Base-by-base conservation (phyloP, 2,329 filamentous ascomycete species). In the Botrytis fragariae region DNA sequence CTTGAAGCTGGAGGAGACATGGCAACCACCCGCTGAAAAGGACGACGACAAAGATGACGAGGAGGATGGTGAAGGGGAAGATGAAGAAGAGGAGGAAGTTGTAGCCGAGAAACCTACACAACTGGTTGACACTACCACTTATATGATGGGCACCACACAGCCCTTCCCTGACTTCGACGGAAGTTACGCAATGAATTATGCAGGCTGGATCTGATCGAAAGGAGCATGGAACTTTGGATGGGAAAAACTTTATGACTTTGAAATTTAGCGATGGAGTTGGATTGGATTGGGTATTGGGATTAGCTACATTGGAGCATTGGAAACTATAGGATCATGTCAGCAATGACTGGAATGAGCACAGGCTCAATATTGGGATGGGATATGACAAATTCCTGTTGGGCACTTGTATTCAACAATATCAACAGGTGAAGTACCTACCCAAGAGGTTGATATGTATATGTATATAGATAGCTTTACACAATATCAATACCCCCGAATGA, bases 1-100 rank as follows among this genome's bases (percentile, higher is more conserved):
- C 0, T 84, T 95, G 77, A 95, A 94, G 81, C 84, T 96, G 5
- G 93, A 95, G 82, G 92, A 95, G 81, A 92, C 92, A 0, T 95
- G 87, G 92, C 91, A 89, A 81, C 92, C 87, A 29, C 91, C 90
- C 0, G 86, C 85, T 16, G 83, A 84, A 3, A 84, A 87, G 39
- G 87, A 91, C 32, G 88, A 89, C 3, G 89, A 88, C 25, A 86
- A 86, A 0, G 85, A 85, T 0, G 85, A 87, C 0, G 84, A 86
- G 0, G 84, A 85, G 3, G 80, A 79, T 44, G 78, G 74, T 1
- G 79, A 79, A 69, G 79, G 69, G 29, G 78, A 78, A 14, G 77
- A 78, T 25, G 78, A 80, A 2, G 78, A 78, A 16, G 76, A 78
- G 35, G 74, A 73, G n/a, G 44, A 59, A 25, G 32, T 18, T 44